phyloP scores from a whole-genome alignment of 768 basidiomycete species.

The Lactarius akahatsu region DNA sequence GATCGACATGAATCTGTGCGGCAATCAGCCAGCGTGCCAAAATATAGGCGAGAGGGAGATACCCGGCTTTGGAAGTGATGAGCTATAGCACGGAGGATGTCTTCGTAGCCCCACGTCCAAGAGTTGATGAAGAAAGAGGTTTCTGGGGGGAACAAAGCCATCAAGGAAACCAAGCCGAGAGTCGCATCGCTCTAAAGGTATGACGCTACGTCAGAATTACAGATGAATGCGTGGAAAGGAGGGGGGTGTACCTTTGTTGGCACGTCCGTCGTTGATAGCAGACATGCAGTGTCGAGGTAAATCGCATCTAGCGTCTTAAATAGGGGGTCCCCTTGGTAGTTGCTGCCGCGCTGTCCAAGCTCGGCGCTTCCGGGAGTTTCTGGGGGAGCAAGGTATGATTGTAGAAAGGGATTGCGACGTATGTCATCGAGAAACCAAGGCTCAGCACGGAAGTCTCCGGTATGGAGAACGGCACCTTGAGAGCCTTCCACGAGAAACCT shows the following conservation, averaged over 20 bases:
- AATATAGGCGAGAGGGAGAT: conserved; percentile 9
- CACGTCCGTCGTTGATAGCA: conserved; percentile 41
- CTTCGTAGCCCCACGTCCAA: conserved; percentile 99
- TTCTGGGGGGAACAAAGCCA: conserved; percentile 60
- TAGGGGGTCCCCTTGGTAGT: neutral
- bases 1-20: conserved; percentile 80
- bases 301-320: conserved; percentile 64
- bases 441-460: conserved; percentile 92
- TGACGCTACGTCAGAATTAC: neutral
- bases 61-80: conserved; percentile 64
- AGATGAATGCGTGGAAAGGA: neutral
- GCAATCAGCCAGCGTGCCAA: neutral
- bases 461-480: conserved; percentile 76
- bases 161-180: conserved; percentile 63
- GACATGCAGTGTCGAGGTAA: conserved; percentile 77
- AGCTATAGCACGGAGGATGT: conserved; percentile 75
- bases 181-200: conserved; percentile 59
- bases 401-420: conserved; percentile 65
- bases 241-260: conserved; percentile 7
- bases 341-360: neutral
- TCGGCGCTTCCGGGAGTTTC: neutral
- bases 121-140: conserved; percentile 85
- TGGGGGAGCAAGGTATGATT: conserved; percentile 57
- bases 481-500: conserved; percentile 85
- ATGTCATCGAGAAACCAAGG: conserved; percentile 72